Evolutionary conservation across 2,329 filamentous ascomycete species (phyloP).

Genomic region (Dactylonectria estremocensis): DNA sequence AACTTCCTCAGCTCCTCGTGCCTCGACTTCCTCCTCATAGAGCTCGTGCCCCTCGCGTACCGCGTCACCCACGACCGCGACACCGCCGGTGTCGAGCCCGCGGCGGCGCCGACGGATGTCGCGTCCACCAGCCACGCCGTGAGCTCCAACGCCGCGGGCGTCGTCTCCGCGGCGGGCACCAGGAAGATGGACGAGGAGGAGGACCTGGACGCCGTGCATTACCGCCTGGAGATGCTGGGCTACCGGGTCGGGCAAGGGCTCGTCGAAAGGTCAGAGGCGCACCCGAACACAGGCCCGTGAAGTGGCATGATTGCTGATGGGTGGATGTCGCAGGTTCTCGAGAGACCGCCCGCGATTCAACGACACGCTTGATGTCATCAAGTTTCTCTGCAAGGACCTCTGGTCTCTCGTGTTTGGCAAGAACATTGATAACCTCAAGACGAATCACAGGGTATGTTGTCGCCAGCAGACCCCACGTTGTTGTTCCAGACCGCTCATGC

Average conservation of each 20-base stretch:
- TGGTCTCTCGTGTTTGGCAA: constrained; percentile 97
- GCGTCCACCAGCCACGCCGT: constrained; percentile 42
- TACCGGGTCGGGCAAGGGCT: constrained; percentile 94
- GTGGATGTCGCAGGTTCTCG: constrained; percentile 82
- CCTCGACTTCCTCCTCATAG: constrained; percentile 95
- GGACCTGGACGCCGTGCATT: constrained; percentile 87
- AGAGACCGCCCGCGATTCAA: constrained; percentile 89
- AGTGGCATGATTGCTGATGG: constrained; percentile 30
- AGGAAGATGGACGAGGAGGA: constrained; percentile 78
- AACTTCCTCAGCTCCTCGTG: constrained; percentile 87
- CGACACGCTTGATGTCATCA: constrained; percentile 95
- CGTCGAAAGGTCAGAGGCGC: constrained; percentile 79
- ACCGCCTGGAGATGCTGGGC: constrained; percentile 85
- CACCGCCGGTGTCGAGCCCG: constrained; percentile 57
- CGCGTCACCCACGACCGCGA: constrained; percentile 84
- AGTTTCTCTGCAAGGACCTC: constrained; percentile 98
- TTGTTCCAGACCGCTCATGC: constrained; percentile 11
- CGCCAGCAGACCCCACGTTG: background rate
- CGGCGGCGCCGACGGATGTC: constrained; percentile 37
- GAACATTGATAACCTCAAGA: constrained; percentile 98
- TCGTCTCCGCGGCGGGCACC: constrained; percentile 42
- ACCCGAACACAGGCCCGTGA: background rate
- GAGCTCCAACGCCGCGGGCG: constrained; percentile 46
- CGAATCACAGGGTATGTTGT: constrained; percentile 84
- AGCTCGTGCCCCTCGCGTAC: constrained; percentile 95